Evolutionary conservation across 345 rosid species (phyloP), one percentile per base, ranked within the genome.

Genomic region (Dipteronia dyeriana): DNA sequence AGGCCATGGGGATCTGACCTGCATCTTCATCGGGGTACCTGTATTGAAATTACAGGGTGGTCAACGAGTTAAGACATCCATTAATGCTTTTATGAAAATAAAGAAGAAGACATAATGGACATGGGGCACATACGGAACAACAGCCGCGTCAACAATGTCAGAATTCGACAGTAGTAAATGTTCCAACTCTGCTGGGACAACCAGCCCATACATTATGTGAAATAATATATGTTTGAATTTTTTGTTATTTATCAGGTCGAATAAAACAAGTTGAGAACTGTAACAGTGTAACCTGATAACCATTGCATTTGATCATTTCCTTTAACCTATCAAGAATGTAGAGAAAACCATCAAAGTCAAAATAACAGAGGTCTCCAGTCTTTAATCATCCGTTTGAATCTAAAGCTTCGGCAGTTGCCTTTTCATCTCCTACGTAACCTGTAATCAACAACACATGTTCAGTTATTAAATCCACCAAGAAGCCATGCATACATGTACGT

Each of bases 1-100:
- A 92, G n/a, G 94, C 98, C 93, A 94, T 94, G 47, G 98, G 98
- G 65, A 94, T 90, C 82, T 94, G 86, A 7, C 98, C 98, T 64
- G 96, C 93, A 76, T 89, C 97, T 87, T 91, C 94, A 74, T 94
- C 98, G 22, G 98, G 97, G 49, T 87, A 92, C 80, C 97, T 94
- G 87, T 16, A 56, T 56, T 17, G 9, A 41, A 20, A 56, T 56
- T 31, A 4, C 31, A 29, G 3, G 31, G 31, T 29, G 31, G 31
- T 29, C 0, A 54, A 54, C 60, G 17, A 54, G 20, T 54, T 3
- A 54, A 17, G 6, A 1, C 60, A 54, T 16, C 17, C 9, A 17
- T 7, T 0, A 16, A 17, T 19, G 19, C 19, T 54, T 3, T 54
- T 19, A 11, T 3, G 17, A 54, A 54, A 2, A 16, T n/a, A 54